Base-by-base conservation (phyloP, 2,329 filamentous ascomycete genomes). In the Colletotrichum tanaceti region DNA sequence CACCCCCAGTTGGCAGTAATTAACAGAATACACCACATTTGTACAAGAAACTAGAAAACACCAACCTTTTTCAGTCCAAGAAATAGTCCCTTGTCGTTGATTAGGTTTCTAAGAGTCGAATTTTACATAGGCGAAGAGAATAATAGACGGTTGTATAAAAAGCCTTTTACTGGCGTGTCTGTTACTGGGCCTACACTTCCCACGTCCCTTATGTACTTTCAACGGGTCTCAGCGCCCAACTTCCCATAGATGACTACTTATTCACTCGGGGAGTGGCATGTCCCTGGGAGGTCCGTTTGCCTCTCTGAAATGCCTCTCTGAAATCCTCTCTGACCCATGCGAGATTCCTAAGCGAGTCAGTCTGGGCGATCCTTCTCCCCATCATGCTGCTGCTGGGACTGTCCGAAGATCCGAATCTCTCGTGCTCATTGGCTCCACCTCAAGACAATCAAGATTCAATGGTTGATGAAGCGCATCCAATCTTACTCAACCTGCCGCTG, bases 401-500 rank as follows among this genome's bases (percentile, higher is more conserved):
- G 44, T 39, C 43, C 50, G 65, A 68, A 50, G 65, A 68, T 68
- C 65, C 43, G 65, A 68, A 68, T 68, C 55, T 68, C 61, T 61
- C 43, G 57, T n/a, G 38, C 35, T 35, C 55, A 59, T 68, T 68
- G 62, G 62, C 55, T 68, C 65, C 65, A 68, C 61, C 22, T 24
- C 55, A 68, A 61, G 65, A 65, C 62, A 58, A 16, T 57, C 55
- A 65, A 65, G 50, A 62, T 68, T 68, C 65, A 24, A 57, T 60
- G 35, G 41, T 52, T 52, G 61, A 54, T 54, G 32, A 49, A 57
- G 7, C 57, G 43, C 20, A 53, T 60, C 54, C 43, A 50, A 52
- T 68, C 57, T 50, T 55, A n/a, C 50, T 43, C 24, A 50, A 16
- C 54, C 61, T 16, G 43, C 55, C 43, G 55, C 16, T 53, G 39